A percentile compares a stretch with the other conserved stretches of the same genome.
Evolutionary conservation across 1,139 yeast genomes (phyloP).

Genomic region (Taphrina confusa): DNA sequence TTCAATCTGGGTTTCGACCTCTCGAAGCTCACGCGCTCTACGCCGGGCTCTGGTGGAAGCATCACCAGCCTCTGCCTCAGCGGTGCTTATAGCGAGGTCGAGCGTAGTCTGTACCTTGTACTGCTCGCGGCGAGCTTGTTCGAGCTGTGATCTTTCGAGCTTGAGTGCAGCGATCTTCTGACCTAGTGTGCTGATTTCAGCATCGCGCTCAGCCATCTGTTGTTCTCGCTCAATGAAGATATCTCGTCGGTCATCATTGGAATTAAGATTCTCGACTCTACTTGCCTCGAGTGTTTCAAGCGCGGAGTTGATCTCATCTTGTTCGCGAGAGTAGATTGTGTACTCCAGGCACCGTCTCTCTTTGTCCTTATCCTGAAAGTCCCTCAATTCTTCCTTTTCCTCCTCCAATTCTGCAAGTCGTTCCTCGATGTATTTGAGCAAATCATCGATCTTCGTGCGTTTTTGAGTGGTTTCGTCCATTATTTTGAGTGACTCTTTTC

Average conservation of each 20-base stretch:
- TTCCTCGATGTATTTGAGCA: conserved; percentile 67
- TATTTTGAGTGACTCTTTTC: conserved; percentile 75
- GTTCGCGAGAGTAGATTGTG: conserved; percentile 74
- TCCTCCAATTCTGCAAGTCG: conserved; percentile 75
- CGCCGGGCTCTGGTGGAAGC: conserved; percentile 18
- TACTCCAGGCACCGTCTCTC: conserved; percentile 72
- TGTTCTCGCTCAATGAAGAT: conserved; percentile 56
- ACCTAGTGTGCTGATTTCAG: conserved; percentile 52
- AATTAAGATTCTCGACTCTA: conserved; percentile 56
- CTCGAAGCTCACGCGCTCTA: conserved; percentile 38
- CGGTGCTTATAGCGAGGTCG: conserved; percentile 46
- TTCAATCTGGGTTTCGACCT: conserved; percentile 35
- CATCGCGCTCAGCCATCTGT: conserved; percentile 52
- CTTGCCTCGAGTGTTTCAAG: conserved; percentile 65
- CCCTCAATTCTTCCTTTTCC: conserved; percentile 74
- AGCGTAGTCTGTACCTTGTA: conserved; percentile 43
- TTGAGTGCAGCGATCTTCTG: conserved; percentile 47
- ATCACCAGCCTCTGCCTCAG: conserved; percentile 41
- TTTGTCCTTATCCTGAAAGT: conserved; percentile 67
- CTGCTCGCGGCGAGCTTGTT: conserved; percentile 53
- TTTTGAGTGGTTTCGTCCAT: conserved; percentile 73
- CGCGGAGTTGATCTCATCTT: conserved; percentile 60
- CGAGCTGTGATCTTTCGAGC: conserved; percentile 53
- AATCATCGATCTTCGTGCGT: conserved; percentile 71
- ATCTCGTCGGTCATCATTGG: conserved; percentile 52